Evolutionary conservation across 2,329 filamentous ascomycete genomes (phyloP), one percentile per base, ranked within the genome.

Genomic region (Nakataea oryzae): DNA sequence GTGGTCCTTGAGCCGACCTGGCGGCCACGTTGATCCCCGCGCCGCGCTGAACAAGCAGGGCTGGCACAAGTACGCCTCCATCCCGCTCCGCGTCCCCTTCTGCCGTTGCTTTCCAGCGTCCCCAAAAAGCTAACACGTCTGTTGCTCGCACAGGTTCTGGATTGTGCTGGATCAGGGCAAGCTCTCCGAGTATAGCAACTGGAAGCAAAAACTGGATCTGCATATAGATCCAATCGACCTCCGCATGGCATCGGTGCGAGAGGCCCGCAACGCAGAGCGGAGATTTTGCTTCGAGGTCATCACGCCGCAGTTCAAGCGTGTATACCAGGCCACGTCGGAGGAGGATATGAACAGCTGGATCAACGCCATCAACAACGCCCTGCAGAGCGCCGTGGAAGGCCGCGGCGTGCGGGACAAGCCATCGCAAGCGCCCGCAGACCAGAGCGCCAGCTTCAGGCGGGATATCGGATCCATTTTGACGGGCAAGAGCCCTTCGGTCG

Each of bases 331-430:
- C 54, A 97, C 93, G 1, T 96, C 93, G 0, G 95, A 97, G 74
- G 95, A 99, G 54, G 95, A 99, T 69, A 96, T 99, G 91, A 92
- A 88, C 71, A 93, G 86, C 68, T 99, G 95, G 95, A 99, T 99
- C 68, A 82, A 85, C 27, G 89, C 95, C 26, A 96, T 99, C 77
- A 99, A 99, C 74, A 99, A 97, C 70, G 96, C 95, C 12, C 78
- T 97, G 54, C 95, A 99, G 72, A 96, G 91, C 71, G 96, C 95
- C 21, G 91, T 99, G 59, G 96, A 99, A 75, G 88, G 90, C 56
- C 86, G 87, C 65, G 84, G 85, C 32, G 81, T 79, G 66, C 82
- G 75, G 66, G 83, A 82, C 61, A 80, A 79, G 66, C 79, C 79
- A n/a, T 70, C 74, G 2, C 71, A 73, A 14, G 74, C 76, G 24